Evolutionary conservation across 768 basidiomycete species (phyloP).

Genomic region (Serendipita sp.): DNA sequence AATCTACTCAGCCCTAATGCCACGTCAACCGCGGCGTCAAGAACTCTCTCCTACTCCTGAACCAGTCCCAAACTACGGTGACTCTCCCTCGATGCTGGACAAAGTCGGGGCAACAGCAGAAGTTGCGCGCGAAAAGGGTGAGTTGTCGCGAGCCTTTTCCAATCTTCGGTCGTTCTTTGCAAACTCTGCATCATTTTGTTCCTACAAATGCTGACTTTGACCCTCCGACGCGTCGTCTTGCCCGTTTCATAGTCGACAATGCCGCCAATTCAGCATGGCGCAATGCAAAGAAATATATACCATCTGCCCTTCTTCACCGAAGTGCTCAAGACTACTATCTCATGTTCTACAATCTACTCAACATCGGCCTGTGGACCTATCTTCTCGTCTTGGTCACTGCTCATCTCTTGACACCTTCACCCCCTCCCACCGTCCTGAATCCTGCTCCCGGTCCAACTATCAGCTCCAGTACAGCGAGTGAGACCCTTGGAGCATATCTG

Average conservation of each 20-base stretch:
- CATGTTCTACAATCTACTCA: conserved; percentile 58
- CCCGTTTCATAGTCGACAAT: background rate
- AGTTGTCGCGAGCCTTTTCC: background rate
- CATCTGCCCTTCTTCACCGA: conserved; percentile 2
- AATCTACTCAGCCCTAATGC: background rate
- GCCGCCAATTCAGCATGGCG: background rate
- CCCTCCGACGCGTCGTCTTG: too few species aligned
- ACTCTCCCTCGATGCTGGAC: background rate
- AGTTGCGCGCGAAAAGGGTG: background rate
- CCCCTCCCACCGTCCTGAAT: conserved; percentile 19
- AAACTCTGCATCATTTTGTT: background rate
- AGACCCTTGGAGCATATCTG: conserved; percentile 17
- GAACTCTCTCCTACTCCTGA: background rate
- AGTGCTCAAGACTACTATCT: conserved; percentile 39
- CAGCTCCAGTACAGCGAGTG: conserved; percentile 8
- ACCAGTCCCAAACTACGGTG: background rate
- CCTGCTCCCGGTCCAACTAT: conserved; percentile 13
- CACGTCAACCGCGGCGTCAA: background rate
- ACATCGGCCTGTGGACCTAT: conserved; percentile 57
- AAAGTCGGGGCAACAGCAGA: background rate
- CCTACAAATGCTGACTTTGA: too few species aligned
- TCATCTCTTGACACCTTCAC: conserved; percentile 22
- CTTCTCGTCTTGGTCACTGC: conserved; percentile 41
- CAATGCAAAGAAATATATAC: background rate
- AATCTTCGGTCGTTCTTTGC: background rate